Evolutionary conservation across 1,284 basidiomycete genomes (phyloP).

Genomic region (Cerioporus squamosus): DNA sequence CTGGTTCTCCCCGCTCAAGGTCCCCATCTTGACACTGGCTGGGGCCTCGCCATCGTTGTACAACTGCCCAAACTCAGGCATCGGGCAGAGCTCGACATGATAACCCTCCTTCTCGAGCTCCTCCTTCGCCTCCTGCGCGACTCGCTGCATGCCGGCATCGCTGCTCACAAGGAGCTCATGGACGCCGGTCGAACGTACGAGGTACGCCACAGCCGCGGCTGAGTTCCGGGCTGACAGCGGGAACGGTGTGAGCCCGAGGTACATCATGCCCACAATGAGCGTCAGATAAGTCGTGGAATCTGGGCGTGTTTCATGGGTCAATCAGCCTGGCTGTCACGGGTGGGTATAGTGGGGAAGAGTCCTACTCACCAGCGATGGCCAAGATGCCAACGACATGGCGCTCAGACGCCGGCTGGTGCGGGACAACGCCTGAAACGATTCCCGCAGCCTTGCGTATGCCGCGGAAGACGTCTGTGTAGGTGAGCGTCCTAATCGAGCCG

Average conservation of each 20-base stretch:
- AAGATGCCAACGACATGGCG: too few species aligned
- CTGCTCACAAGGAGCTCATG: conserved; percentile 33
- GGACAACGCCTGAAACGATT: too few species aligned
- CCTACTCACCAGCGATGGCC: too few species aligned
- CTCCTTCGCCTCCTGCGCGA: conserved; percentile 13
- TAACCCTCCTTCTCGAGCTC: conserved; percentile 11
- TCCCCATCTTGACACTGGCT: conserved; percentile 17
- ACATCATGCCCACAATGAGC: conserved; percentile 30
- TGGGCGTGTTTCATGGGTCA: conserved; percentile 15
- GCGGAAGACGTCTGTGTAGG: too few species aligned
- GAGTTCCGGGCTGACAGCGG: conserved; percentile 47
- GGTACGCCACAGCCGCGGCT: conserved; percentile 38
- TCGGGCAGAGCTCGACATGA: conserved; percentile 15
- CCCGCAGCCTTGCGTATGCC: too few species aligned
- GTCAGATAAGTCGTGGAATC: conserved; percentile 37
- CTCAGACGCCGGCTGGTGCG: too few species aligned
- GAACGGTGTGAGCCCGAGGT: conserved; percentile 34
- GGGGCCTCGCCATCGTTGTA: conserved; percentile 16
- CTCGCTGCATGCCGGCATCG: conserved; percentile 23
- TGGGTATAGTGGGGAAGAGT: too few species aligned
- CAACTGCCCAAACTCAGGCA: conserved; percentile 28
- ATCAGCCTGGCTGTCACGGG: too few species aligned
- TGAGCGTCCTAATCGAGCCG: too few species aligned
- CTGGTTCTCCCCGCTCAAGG: conserved; percentile 3
- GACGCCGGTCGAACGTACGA: conserved; percentile 35